Conservation (phyloP, 1,284 basidiomycete species). For the Ganoderma meredithae region DNA sequence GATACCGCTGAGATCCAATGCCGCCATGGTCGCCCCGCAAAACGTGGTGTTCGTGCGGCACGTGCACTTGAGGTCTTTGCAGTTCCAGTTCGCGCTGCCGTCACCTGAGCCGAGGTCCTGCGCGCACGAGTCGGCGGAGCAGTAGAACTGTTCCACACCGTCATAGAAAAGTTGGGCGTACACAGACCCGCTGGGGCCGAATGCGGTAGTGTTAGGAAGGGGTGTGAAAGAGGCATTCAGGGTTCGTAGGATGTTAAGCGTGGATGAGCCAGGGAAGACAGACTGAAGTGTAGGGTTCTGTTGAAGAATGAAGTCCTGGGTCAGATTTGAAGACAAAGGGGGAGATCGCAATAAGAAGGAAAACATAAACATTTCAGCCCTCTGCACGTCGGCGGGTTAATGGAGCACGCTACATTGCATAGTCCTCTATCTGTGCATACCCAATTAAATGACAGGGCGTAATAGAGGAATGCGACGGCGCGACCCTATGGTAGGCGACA, state of each 20-base stretch:
- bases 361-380: neutral
- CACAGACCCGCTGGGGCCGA: slow-evolving; percentile 61
- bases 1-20: slow-evolving; percentile 59
- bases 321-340: neutral
- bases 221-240: slow-evolving; percentile 74
- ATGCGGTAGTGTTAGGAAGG: slow-evolving; percentile 66
- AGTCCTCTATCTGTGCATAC: neutral
- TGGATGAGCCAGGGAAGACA: slow-evolving; percentile 72
- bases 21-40: slow-evolving; percentile 63
- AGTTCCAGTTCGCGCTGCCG: slow-evolving; percentile 64
- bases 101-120: slow-evolving; percentile 57
- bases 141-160: slow-evolving; percentile 88
- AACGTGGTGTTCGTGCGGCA: slow-evolving; percentile 77
- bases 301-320: neutral
- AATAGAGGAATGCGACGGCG: neutral
- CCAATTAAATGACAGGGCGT: neutral
- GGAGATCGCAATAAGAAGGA: neutral
- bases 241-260: slow-evolving; percentile 80
- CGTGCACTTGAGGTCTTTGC: slow-evolving; percentile 74
- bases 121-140: slow-evolving; percentile 71
- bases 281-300: slow-evolving; percentile 83
- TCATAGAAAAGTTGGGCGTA: slow-evolving; percentile 85
- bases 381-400: neutral
- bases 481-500: neutral
- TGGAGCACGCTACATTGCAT: neutral